phyloP scores from a whole-genome alignment of 129 eudicot species.

The Chrysanthemum seticuspe region DNA sequence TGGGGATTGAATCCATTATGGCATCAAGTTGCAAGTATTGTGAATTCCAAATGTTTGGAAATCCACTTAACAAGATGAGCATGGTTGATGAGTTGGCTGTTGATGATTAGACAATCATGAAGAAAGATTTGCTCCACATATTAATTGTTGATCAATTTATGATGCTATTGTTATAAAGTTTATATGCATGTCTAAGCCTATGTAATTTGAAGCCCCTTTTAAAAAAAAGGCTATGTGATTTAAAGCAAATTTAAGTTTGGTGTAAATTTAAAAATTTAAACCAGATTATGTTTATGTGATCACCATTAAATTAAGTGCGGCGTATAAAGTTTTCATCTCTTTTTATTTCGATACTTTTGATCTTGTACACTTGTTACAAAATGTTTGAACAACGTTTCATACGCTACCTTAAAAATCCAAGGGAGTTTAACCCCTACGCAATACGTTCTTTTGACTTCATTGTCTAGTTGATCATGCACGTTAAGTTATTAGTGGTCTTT shows the following conservation, averaged over 20 bases:
- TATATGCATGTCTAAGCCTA: conserved; percentile 24
- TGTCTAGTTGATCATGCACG: no score
- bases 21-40: conserved; percentile 64
- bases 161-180: conserved; percentile 7
- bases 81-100: conserved; percentile 61
- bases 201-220: background rate
- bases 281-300: conserved; percentile 10
- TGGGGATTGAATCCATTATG: conserved; percentile 31
- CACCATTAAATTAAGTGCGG: background rate
- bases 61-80: conserved; percentile 49
- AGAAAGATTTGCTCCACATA: conserved; percentile 9
- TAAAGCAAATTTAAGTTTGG: conserved; percentile 14
- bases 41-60: conserved; percentile 48
- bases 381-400: background rate
- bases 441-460: background rate
- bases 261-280: conserved; percentile 13
- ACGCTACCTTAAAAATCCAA: conserved; percentile 1
- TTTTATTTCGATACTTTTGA: background rate
- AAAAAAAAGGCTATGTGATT: background rate
- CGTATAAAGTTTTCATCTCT: background rate
- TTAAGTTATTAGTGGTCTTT: no score
- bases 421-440: background rate
- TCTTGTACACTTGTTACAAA: conserved; percentile 6
- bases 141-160: background rate
- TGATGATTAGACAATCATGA: conserved; percentile 43